Base-by-base conservation (phyloP, 345 rosid genomes). In the Zanthoxylum bungeanum region DNA sequence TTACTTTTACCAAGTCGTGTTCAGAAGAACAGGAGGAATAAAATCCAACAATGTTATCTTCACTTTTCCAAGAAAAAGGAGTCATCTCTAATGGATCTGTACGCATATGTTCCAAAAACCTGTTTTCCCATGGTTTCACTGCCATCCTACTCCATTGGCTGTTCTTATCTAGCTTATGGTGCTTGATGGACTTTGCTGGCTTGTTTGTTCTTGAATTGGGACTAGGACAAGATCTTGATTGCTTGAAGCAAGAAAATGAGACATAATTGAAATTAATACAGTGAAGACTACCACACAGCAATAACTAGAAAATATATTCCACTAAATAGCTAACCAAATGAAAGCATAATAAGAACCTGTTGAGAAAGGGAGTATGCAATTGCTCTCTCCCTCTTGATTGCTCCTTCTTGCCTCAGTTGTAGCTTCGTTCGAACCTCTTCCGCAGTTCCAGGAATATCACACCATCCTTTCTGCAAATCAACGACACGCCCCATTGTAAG, bases 361-460 rank as follows among this genome's bases (percentile, higher is more conserved):
- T 91, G 86, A 28, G 85, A 84, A 66, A 83, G 76, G 27, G 87
- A 75, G 58, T 93, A 91, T 12, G 91, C 93, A 80, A 78, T 84
- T 70, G 97, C 95, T 82, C 98, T 88, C 72, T 94, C 97, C 76
- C 98, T 92, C 87, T 93, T 93, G 40, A 92, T 80, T 65, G 86
- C 86, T 71, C 86, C 98, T 86, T 89, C 91, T 76, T 83, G 96
- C 80, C 83, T 93, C 89, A 85, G 71, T 37, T 85, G 87, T 61
- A 88, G 75, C 85, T 93, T 91, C 2, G 85, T 64, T 77, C 78
- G 80, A 42, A 88, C 93, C 73, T 91, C 88, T 46, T 85, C 88
- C 1, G 79, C 44, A 34, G 93, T 89, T 73, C 85, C 96, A 1
- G 79, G 80, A 74, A 87, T 81, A 73, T 83, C 77, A 72, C 96